Evolutionary conservation across 108 stramenopile genomes (phyloP).

Genomic region (Epipyxis sp.): DNA sequence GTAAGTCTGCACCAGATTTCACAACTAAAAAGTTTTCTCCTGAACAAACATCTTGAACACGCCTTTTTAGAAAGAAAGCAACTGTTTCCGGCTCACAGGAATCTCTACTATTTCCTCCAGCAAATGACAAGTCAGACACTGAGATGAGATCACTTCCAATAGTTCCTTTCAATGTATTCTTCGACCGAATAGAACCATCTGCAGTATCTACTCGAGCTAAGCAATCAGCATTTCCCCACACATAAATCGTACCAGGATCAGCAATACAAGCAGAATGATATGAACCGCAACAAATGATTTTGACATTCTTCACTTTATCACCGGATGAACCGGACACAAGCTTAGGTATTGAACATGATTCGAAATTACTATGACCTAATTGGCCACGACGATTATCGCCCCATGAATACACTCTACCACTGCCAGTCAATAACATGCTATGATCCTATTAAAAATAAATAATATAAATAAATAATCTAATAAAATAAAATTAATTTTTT

Average conservation of each 20-base stretch:
- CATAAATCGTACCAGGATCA: slow-evolving; percentile 1
- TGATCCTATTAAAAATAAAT: too few species aligned
- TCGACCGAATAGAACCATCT: neutral
- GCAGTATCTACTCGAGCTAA: neutral
- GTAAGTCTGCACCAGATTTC: neutral
- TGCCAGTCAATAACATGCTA: neutral
- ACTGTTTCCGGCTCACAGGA: neutral
- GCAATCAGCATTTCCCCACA: slow-evolving; percentile 1
- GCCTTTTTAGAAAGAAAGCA: neutral
- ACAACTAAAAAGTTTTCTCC: slow-evolving; percentile 7
- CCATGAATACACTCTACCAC: slow-evolving; percentile 6
- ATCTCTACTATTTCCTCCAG: neutral
- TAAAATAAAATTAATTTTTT: too few species aligned
- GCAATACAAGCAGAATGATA: slow-evolving; percentile 29
- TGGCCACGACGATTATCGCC: slow-evolving; percentile 31
- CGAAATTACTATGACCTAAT: slow-evolving; percentile 23
- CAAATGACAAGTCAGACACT: neutral
- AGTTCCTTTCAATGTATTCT: neutral
- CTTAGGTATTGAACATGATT: neutral
- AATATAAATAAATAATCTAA: too few species aligned
- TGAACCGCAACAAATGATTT: neutral
- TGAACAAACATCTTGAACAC: neutral
- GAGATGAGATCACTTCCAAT: neutral
- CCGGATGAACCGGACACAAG: neutral
- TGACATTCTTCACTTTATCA: neutral